These are phyloP conservation scores for Didymella keratinophila DNA, from an alignment of 2,329 filamentous ascomycete species.

Conservation along the genomic window DNA sequence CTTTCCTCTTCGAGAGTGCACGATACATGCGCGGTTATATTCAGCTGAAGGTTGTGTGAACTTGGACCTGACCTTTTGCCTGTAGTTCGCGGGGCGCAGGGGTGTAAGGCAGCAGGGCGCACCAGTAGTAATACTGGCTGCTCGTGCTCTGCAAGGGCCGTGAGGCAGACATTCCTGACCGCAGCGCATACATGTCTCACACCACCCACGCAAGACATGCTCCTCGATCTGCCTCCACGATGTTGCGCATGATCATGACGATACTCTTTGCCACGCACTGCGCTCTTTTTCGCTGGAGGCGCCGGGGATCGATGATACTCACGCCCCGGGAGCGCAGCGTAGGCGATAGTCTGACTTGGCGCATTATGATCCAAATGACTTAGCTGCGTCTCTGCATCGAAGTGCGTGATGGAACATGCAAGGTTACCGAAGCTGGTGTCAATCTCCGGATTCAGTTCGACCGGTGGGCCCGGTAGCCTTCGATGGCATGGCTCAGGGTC, in stretches of 20 bases:
- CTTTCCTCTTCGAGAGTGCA: slow-evolving; percentile 1
- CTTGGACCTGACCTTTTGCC: not conserved
- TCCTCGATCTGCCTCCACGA: not conserved
- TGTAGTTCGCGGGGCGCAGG: not conserved
- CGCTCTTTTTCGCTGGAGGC: not conserved
- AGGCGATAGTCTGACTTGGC: slow-evolving; percentile 12
- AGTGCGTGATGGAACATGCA: slow-evolving; percentile 14
- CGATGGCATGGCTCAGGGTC: slow-evolving; percentile 11
- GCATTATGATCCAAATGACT: slow-evolving; percentile 4
- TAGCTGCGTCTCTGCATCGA: not conserved
- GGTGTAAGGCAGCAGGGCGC: not conserved
- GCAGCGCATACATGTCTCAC: not conserved
- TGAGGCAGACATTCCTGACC: not conserved
- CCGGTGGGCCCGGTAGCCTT: not conserved
- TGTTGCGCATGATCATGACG: not conserved
- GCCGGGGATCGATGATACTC: not conserved
- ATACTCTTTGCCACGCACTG: not conserved
- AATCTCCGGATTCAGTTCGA: slow-evolving; percentile 14
- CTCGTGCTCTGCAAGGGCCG: not conserved
- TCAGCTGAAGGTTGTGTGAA: not conserved
- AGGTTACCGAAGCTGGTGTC: slow-evolving; percentile 15
- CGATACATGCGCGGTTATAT: not conserved
- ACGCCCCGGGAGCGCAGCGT: slow-evolving; percentile 1
- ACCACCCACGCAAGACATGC: not conserved
- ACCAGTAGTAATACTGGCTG: not conserved